Percentiles rank a stretch among this genome's conserved stretches.
Evolutionary conservation across 768 basidiomycete species (phyloP).

Genomic region (Agaricus subrufescens): DNA sequence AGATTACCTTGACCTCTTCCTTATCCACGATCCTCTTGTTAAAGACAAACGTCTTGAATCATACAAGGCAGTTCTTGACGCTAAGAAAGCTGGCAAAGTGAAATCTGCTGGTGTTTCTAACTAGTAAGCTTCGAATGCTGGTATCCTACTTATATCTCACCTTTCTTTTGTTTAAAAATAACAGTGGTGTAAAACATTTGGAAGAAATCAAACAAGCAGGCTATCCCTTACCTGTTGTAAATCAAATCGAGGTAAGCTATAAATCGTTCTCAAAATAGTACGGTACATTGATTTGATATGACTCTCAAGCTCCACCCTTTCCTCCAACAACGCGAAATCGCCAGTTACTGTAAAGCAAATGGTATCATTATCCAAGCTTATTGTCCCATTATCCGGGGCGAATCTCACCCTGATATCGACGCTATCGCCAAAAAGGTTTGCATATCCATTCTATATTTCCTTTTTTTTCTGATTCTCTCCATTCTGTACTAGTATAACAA

Average conservation of each 20-base stretch:
- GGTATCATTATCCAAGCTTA: conserved; percentile 63
- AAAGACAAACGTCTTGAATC: conserved; percentile 58
- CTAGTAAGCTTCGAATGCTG: conserved; percentile 41
- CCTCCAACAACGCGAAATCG: conserved; percentile 73
- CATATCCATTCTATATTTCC: not conserved
- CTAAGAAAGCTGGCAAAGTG: conserved; percentile 59
- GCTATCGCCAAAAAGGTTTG: conserved; percentile 10
- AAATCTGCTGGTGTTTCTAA: conserved; percentile 74
- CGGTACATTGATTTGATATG: not conserved
- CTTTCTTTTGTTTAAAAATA: not conserved
- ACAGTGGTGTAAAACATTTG: conserved; percentile 59
- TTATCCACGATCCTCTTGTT: conserved; percentile 67
- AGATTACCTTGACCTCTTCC: conserved; percentile 57
- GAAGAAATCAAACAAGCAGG: conserved; percentile 63
- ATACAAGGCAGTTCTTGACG: conserved; percentile 62
- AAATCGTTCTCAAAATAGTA: not conserved
- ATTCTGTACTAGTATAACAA: conserved; percentile 39
- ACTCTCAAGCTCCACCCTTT: conserved; percentile 60
- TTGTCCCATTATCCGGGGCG: conserved; percentile 59
- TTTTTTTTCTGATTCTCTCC: not conserved
- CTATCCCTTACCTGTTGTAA: conserved; percentile 59
- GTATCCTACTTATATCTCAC: too few relatives aligned
- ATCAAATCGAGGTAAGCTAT: conserved; percentile 63
- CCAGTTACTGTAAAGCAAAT: conserved; percentile 60
- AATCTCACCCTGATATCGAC: conserved; percentile 5